These are phyloP conservation scores for Chlorella ohadii DNA, from an alignment of 139 green algal species.

Conservation along the genomic window DNA sequence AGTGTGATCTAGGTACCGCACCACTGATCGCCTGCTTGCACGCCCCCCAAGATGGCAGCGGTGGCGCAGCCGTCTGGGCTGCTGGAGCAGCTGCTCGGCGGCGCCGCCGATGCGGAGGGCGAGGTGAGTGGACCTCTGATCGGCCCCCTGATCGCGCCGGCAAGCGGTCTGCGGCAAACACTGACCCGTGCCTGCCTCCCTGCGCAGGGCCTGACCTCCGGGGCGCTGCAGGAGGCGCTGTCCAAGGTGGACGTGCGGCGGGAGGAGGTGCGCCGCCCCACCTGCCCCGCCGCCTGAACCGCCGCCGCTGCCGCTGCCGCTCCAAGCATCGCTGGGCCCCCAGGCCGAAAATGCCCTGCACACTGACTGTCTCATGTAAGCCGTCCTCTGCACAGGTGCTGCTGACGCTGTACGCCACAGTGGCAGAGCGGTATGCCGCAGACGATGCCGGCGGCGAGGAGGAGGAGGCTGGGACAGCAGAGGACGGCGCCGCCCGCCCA, in stretches of 20 bases:
- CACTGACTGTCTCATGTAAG: too few relatives aligned
- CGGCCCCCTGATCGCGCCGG: too few relatives aligned
- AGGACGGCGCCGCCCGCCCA: neutral
- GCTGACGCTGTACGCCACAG: conserved; percentile 28
- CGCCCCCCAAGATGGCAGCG: neutral
- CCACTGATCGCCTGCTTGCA: neutral
- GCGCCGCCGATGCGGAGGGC: too few relatives aligned
- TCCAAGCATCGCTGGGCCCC: too few relatives aligned
- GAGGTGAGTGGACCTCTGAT: too few relatives aligned
- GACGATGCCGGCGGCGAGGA: neutral
- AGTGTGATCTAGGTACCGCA: too few relatives aligned
- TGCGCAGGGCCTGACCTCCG: conserved; percentile 24
- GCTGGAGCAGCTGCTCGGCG: neutral
- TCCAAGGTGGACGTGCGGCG: conserved; percentile 33
- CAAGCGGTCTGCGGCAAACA: too few relatives aligned
- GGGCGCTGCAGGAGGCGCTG: conserved; percentile 17
- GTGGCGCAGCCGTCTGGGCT: neutral
- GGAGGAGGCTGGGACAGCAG: neutral
- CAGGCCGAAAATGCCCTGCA: too few relatives aligned
- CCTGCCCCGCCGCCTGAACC: neutral
- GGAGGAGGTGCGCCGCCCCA: conserved; percentile 30
- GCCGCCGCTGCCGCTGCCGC: too few relatives aligned
- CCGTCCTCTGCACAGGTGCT: too few relatives aligned
- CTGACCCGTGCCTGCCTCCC: neutral
- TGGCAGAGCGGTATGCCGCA: conserved; percentile 9